Evolutionary conservation across 352 stramenopile species (phyloP), one percentile per base, ranked within the genome.

Genomic region (Pythium utonaiense): DNA sequence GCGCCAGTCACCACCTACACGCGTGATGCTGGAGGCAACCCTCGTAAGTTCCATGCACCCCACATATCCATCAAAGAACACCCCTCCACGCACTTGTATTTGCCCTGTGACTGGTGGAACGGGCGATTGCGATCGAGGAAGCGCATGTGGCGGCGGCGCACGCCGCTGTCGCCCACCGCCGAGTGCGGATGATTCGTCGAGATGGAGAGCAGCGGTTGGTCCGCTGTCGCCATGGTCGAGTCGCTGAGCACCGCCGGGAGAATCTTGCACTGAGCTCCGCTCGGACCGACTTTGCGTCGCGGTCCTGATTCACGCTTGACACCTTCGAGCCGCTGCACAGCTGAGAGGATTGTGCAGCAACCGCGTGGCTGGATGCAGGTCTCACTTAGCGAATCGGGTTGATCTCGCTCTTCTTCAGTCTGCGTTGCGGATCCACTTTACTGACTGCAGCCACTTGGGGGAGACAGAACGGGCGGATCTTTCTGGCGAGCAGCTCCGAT

Each of bases 1-100:
- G 19, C 83, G 79, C 85, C 85, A 95, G 50, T 95, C 78, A 14
- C 85, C 85, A 8, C 85, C 83, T 40, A 76, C 80, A 31, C 85
- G 81, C 50, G 75, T 72, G 42, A 91, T 77, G 52, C 73, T 88
- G 66, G 16, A 44, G 4, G 2, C 44, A n/a, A n/a, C n/a, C n/a
- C n/a, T n/a, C n/a, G n/a, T n/a, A n/a, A n/a, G n/a, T n/a, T n/a
- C n/a, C n/a, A n/a, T n/a, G n/a, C n/a, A n/a, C n/a, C n/a, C n/a
- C n/a, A n/a, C n/a, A n/a, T n/a, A n/a, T n/a, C n/a, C n/a, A n/a
- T n/a, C n/a, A n/a, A 40, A 25, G 7, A 24, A 7, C 17, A 24
- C 6, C 22, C 6, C n/a, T 27, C n/a, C 41, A 27, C 33, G 30
- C 40, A 89, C 80, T 89, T 90, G 66, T 87, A 88, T 12, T 62